phyloP scores from a whole-genome alignment of 2,329 filamentous ascomycete species.

The Atkinsonella texensis region DNA sequence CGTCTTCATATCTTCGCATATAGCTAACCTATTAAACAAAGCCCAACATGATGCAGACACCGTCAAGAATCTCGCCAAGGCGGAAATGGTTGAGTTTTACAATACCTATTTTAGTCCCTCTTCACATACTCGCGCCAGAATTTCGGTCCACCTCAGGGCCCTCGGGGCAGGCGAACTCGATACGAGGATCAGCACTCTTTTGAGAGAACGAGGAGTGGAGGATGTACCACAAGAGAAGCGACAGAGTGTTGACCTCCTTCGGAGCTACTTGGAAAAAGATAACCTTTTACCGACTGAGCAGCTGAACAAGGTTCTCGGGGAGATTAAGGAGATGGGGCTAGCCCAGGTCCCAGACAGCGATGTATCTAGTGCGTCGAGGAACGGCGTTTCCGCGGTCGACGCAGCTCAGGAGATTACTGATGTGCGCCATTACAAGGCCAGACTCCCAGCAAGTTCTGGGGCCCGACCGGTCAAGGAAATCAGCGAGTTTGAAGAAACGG shows the following conservation, averaged over 20 bases:
- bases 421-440: conserved; percentile 68
- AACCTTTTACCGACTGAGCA: conserved; percentile 37
- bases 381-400: conserved; percentile 30
- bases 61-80: conserved; percentile 64
- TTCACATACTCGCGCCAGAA: conserved; percentile 65
- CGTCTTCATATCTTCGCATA: too few species aligned
- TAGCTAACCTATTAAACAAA: conserved; percentile 18
- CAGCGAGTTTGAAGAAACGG: conserved; percentile 74
- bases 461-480: conserved; percentile 63
- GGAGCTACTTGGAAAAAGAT: conserved; percentile 35
- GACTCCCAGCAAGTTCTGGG: conserved; percentile 59
- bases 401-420: conserved; percentile 55
- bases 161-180: conserved; percentile 43
- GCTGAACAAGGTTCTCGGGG: conserved; percentile 33
- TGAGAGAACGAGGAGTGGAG: conserved; percentile 24
- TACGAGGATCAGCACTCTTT: conserved; percentile 29
- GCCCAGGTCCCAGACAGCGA: conserved; percentile 21
- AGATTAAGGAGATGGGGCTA: conserved; percentile 31
- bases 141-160: conserved; percentile 73
- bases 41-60: conserved; percentile 64
- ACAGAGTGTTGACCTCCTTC: conserved; percentile 38
- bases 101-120: conserved; percentile 60
- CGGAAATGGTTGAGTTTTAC: conserved; percentile 72
- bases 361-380: conserved; percentile 20
- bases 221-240: conserved; percentile 28